Base-by-base conservation (phyloP, 495 filamentous ascomycete genomes). In the Cercophora sp. region DNA sequence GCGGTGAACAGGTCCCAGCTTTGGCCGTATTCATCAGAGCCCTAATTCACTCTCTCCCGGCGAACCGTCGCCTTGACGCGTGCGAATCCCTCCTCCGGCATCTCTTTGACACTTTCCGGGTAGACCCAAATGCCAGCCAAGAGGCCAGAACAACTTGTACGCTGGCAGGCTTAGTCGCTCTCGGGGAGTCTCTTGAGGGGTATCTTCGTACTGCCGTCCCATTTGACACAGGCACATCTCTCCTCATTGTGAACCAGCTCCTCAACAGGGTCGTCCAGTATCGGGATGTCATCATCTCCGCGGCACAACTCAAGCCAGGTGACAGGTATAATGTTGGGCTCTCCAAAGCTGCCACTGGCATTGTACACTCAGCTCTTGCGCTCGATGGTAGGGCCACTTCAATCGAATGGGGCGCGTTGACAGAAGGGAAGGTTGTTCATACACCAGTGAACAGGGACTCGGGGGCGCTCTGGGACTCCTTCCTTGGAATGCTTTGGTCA, bases 371-470 rank as follows among this genome's bases (percentile, higher is more conserved):
- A 37, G 84, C 86, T 4, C 72, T 96, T 19, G 77, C 79, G 2
- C 71, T 96, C 13, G 91, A 96, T 65, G 85, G 86, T 39, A 83
- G 83, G 51, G 85, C 84, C 4, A 76, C 91, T 1, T 79, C 78
- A 36, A 82, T 81, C 52, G 87, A 92, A 59, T 86, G 82, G 62
- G 78, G 84, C 42, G 78, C 83, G 11, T 76, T 94, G 45, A 70
- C 80, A 4, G 73, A 71, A 4, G 72, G 76, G 2, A 72, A 72
- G 20, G 68, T 77, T 9, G 74, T 91, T n/a, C 84, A 88, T 32
- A 78, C 86, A 49, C 82, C 84, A 19, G 73, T 84, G 11, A 79
- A 77, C 43, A 79, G 82, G 4, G 80, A 86, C 54, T 86, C 84
- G 0, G 72, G 81, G 2, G 67, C 74, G 1, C 81, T 94, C 24